These are phyloP conservation scores for Harrya chromipes DNA, from an alignment of 768 basidiomycete species.

Conservation along the genomic window DNA sequence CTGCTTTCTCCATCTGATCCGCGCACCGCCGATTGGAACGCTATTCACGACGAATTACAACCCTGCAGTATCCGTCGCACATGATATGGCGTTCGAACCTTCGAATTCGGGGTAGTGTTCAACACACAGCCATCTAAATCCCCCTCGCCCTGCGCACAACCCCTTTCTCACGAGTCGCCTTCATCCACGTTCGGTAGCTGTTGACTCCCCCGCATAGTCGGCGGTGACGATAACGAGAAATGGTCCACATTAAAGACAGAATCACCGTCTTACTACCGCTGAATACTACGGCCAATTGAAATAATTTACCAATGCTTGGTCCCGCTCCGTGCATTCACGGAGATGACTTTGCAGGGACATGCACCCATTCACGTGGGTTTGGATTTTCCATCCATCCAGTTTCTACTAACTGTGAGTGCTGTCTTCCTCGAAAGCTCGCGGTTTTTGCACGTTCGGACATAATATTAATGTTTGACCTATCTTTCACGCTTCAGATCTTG, in stretches of 20 bases:
- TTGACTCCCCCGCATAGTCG: constrained; percentile 11
- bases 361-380: constrained; percentile 1
- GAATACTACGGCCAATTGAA: constrained; percentile 3
- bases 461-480: constrained; percentile 2
- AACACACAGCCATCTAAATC: background rate
- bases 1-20: constrained; percentile 20
- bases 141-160: background rate
- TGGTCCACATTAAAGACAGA: constrained; percentile 7
- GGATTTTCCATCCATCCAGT: background rate
- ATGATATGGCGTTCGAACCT: background rate
- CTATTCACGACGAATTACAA: constrained; percentile 2
- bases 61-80: constrained; percentile 5
- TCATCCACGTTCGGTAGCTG: background rate
- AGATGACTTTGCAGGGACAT: constrained; percentile 21
- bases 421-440: background rate
- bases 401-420: background rate
- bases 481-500: background rate
- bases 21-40: constrained; percentile 1
- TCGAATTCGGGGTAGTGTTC: background rate
- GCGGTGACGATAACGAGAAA: constrained; percentile 17
- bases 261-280: constrained; percentile 23
- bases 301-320: constrained; percentile 1
- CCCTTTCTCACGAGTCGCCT: background rate
- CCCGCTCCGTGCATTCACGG: constrained; percentile 13
- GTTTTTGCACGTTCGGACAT: background rate